phyloP scores from a whole-genome alignment of 129 eudicot species.

The Solidago caesia region DNA sequence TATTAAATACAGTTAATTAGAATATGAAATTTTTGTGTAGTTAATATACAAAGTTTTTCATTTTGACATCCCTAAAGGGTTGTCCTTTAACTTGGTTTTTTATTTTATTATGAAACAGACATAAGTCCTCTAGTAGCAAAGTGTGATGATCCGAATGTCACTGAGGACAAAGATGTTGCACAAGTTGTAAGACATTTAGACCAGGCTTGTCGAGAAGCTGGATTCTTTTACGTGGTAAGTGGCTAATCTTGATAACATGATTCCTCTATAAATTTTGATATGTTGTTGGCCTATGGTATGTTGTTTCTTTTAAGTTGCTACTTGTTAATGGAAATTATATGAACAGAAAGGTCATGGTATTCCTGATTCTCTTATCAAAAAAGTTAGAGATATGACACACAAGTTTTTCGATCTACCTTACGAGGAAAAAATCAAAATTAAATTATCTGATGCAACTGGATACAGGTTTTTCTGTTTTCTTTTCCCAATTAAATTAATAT shows the following conservation, averaged over 20 bases:
- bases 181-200: constrained; percentile 68
- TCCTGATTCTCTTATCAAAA: constrained; percentile 67
- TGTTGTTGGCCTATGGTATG: background rate
- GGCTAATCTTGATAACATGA: background rate
- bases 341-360: constrained; percentile 88
- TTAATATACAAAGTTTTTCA: background rate
- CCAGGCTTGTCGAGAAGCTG: constrained; percentile 88
- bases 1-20: too few relatives aligned
- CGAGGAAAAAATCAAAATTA: constrained; percentile 79
- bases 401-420: constrained; percentile 65
- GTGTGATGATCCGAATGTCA: constrained; percentile 66
- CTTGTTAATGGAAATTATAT: constrained; percentile 13
- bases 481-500: background rate
- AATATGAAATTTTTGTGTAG: background rate
- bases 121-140: constrained; percentile 73
- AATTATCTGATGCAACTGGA: constrained; percentile 71
- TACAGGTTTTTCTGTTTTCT: constrained; percentile 54
- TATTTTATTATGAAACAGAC: constrained; percentile 36
- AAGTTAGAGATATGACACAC: constrained; percentile 59
- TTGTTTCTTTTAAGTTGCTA: constrained; percentile 2
- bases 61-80: background rate
- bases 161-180: constrained; percentile 48
- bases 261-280: background rate
- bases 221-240: constrained; percentile 88
- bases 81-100: background rate